Percentiles rank a stretch among this genome's conserved stretches.
Conservation (phyloP, 345 rosid species). For the Eucalyptus polyanthemos region DNA sequence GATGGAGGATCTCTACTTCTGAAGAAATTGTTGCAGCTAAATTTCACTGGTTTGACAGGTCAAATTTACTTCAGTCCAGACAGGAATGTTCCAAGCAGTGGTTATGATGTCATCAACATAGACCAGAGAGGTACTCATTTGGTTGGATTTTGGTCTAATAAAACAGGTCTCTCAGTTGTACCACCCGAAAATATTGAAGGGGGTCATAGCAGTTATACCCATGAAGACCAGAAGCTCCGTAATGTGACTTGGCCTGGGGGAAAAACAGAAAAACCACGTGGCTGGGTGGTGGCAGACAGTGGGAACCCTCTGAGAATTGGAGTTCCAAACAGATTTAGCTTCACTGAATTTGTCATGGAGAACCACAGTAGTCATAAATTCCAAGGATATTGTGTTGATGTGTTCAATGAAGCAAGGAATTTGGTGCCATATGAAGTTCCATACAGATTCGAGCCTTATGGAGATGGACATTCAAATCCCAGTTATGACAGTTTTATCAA, state of each 20-base stretch:
- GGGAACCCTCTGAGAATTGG: slow-evolving; percentile 64
- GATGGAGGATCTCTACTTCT: slow-evolving; percentile 40
- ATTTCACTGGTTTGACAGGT: slow-evolving; percentile 75
- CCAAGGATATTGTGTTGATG: slow-evolving; percentile 65
- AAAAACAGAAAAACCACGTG: slow-evolving; percentile 52
- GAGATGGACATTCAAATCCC: slow-evolving; percentile 68
- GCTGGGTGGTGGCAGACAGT: slow-evolving; percentile 63
- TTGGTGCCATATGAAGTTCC: slow-evolving; percentile 66
- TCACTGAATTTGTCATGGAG: slow-evolving; percentile 55
- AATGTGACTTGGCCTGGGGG: slow-evolving; percentile 81
- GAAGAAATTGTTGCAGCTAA: slow-evolving; percentile 31
- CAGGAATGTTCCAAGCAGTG: slow-evolving; percentile 26
- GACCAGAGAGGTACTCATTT: slow-evolving; percentile 16
- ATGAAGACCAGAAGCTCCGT: slow-evolving; percentile 30
- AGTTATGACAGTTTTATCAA: slow-evolving; percentile 28
- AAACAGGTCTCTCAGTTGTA: slow-evolving; percentile 37
- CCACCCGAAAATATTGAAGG: slow-evolving; percentile 25
- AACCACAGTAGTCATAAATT: slow-evolving; percentile 26
- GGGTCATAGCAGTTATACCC: slow-evolving; percentile 5
- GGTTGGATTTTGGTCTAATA: slow-evolving; percentile 67
- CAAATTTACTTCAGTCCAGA: slow-evolving; percentile 41
- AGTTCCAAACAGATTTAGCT: slow-evolving; percentile 77
- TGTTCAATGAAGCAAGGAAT: slow-evolving; percentile 60
- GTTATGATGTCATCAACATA: slow-evolving; percentile 73
- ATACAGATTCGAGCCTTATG: slow-evolving; percentile 45